Evolutionary conservation across 768 basidiomycete species (phyloP).

Genomic region (Auricularia heimuer): DNA sequence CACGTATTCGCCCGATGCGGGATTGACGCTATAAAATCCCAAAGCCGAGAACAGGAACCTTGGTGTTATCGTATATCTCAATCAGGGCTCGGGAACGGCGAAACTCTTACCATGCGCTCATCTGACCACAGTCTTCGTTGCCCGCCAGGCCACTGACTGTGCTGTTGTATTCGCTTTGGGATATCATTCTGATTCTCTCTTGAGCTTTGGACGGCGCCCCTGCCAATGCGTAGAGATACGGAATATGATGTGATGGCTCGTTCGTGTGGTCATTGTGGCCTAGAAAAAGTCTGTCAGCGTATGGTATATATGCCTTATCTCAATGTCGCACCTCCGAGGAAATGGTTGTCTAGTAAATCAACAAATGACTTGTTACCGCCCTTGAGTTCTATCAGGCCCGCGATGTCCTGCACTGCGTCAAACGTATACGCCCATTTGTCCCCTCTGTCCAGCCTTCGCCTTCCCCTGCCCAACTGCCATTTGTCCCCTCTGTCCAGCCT

Average conservation of each 20-base stretch:
- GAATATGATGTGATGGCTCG: slow-evolving; percentile 84
- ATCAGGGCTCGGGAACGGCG: background rate
- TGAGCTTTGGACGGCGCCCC: slow-evolving; percentile 64
- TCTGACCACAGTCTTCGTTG: slow-evolving; percentile 85
- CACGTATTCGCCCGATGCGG: slow-evolving; percentile 64
- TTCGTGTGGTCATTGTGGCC: slow-evolving; percentile 79
- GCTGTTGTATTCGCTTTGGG: slow-evolving; percentile 51
- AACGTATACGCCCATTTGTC: slow-evolving; percentile 72
- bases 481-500: slow-evolving; percentile 81
- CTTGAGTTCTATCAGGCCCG: slow-evolving; percentile 47
- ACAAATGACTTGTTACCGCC: slow-evolving; percentile 63
- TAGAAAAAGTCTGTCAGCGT: background rate
- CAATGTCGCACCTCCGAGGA: slow-evolving; percentile 29
- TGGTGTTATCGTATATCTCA: background rate
- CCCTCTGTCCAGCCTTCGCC: slow-evolving; percentile 78
- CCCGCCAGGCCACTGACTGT: slow-evolving; percentile 64
- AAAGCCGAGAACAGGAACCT: slow-evolving; percentile 56
- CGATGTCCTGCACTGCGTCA: slow-evolving; percentile 63
- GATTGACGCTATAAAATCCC: slow-evolving; percentile 81
- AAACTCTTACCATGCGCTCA: slow-evolving; percentile 68
- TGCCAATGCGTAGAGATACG: slow-evolving; percentile 68
- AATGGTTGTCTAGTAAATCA: slow-evolving; percentile 50
- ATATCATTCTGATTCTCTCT: slow-evolving; percentile 59
- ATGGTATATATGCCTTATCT: background rate
- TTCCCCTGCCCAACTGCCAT: slow-evolving; percentile 61